These are phyloP conservation scores for Syncephalastrum racemosum DNA, from an alignment of 371 early-diverging fungal genomes.

Conservation along the genomic window DNA sequence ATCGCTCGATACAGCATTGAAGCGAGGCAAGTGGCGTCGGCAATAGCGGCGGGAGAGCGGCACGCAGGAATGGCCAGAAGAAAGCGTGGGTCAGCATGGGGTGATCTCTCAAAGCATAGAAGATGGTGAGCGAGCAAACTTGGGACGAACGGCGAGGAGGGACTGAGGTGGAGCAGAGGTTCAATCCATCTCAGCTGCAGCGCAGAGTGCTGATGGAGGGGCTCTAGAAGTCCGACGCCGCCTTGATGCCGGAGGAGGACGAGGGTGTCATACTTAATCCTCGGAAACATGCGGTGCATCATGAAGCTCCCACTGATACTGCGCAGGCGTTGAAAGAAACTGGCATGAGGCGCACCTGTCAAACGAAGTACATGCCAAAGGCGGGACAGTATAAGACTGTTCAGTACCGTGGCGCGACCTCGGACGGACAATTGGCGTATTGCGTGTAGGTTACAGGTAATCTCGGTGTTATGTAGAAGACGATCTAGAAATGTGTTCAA, in stretches of 20 bases:
- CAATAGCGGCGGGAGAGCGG: too few relatives aligned
- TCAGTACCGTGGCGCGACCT: conserved; percentile 20
- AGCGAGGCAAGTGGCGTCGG: too few relatives aligned
- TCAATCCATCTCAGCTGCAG: too few relatives aligned
- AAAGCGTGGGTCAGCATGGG: too few relatives aligned
- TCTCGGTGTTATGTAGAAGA: conserved; percentile 10
- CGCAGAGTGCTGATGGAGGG: too few relatives aligned
- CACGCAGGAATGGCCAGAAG: too few relatives aligned
- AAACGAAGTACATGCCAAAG: conserved; percentile 30
- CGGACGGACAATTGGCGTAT: conserved; percentile 17
- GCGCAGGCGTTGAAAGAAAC: neutral
- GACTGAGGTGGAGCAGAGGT: too few relatives aligned
- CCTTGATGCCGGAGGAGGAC: conserved; percentile 1
- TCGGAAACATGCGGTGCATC: conserved; percentile 10
- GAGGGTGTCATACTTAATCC: too few relatives aligned
- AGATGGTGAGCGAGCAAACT: too few relatives aligned
- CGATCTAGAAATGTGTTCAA: conserved; percentile 9
- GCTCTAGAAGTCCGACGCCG: conserved; percentile 13
- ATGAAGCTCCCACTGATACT: conserved; percentile 10
- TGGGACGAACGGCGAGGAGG: too few relatives aligned
- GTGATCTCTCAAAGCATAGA: too few relatives aligned
- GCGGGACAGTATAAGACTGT: conserved; percentile 21
- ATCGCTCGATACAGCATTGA: too few relatives aligned
- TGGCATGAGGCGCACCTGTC: neutral
- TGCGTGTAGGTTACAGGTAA: conserved; percentile 5